Percentiles rank a stretch among this genome's conserved stretches.
These are phyloP conservation scores for Naegleria lovaniensis DNA, from an alignment of 208 protist genomes.

Conservation along the genomic window DNA sequence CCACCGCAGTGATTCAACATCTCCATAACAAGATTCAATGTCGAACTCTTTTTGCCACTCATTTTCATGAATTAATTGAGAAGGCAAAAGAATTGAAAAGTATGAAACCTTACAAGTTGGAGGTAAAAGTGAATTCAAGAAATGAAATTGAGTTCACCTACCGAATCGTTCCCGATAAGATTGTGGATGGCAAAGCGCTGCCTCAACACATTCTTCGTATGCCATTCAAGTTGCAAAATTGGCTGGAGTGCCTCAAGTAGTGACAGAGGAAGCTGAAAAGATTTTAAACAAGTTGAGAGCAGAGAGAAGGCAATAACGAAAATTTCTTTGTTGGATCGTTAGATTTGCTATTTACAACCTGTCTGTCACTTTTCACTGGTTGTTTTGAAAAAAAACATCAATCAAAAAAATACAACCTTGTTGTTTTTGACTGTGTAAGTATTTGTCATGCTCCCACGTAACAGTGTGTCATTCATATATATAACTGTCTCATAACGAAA, in stretches of 20 bases:
- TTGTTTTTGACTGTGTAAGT: too few relatives aligned
- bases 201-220: neutral
- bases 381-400: too few relatives aligned
- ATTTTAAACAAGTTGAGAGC: neutral
- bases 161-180: neutral
- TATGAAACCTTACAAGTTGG: too few relatives aligned
- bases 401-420: too few relatives aligned
- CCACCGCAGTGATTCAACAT: slow-evolving; percentile 78
- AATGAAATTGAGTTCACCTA: neutral
- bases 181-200: neutral
- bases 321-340: too few relatives aligned
- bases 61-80: slow-evolving; percentile 65
- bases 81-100: neutral
- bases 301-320: neutral
- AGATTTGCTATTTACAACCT: too few relatives aligned
- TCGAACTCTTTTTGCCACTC: slow-evolving; percentile 87
- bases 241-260: neutral
- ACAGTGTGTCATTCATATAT: too few relatives aligned
- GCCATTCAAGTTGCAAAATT: slow-evolving; percentile 16
- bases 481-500: too few relatives aligned
- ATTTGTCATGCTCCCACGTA: too few relatives aligned
- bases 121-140: neutral
- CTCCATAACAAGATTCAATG: slow-evolving; percentile 52
- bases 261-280: neutral
- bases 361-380: too few relatives aligned